Percentiles rank a stretch among this genome's conserved stretches.
phyloP scores from a whole-genome alignment of 2,329 filamentous ascomycete species.

The Xylaria sp. region DNA sequence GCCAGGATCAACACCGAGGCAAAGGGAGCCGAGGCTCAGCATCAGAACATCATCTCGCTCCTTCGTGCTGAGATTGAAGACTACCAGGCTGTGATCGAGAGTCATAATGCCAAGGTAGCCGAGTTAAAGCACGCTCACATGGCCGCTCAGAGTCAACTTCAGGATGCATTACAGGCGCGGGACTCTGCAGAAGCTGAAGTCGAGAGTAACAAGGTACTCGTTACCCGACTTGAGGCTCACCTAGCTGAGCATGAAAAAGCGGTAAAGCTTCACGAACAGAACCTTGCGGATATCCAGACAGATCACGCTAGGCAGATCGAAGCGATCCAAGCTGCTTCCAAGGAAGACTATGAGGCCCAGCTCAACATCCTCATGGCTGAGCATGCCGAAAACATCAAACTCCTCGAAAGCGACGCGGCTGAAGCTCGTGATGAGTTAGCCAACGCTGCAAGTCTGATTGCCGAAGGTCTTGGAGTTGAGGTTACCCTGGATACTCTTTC shows the following conservation, averaged over 20 bases:
- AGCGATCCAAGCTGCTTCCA: slow-evolving; percentile 44
- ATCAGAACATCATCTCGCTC: slow-evolving; percentile 54
- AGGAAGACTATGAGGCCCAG: slow-evolving; percentile 53
- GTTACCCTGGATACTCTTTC: slow-evolving; percentile 64
- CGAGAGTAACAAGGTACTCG: slow-evolving; percentile 42
- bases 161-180: slow-evolving; percentile 58
- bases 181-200: slow-evolving; percentile 45
- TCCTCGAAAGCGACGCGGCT: slow-evolving; percentile 57
- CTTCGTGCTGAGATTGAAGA: slow-evolving; percentile 73
- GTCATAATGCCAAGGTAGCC: slow-evolving; percentile 63
- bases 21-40: slow-evolving; percentile 46
- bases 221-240: slow-evolving; percentile 52
- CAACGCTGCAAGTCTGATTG: slow-evolving; percentile 59
- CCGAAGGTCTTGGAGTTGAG: slow-evolving; percentile 55
- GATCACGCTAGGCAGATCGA: slow-evolving; percentile 48
- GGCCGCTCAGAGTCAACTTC: slow-evolving; percentile 60
- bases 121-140: slow-evolving; percentile 69
- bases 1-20: slow-evolving; percentile 39
- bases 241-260: slow-evolving; percentile 55
- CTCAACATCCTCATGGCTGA: slow-evolving; percentile 54
- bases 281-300: slow-evolving; percentile 44
- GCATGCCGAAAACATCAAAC: slow-evolving; percentile 51
- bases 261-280: slow-evolving; percentile 50
- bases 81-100: slow-evolving; percentile 68
- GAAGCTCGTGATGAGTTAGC: slow-evolving; percentile 62